Evolutionary conservation across 2,329 filamentous ascomycete genomes (phyloP).

Genomic region (Canariomyces notabilis): DNA sequence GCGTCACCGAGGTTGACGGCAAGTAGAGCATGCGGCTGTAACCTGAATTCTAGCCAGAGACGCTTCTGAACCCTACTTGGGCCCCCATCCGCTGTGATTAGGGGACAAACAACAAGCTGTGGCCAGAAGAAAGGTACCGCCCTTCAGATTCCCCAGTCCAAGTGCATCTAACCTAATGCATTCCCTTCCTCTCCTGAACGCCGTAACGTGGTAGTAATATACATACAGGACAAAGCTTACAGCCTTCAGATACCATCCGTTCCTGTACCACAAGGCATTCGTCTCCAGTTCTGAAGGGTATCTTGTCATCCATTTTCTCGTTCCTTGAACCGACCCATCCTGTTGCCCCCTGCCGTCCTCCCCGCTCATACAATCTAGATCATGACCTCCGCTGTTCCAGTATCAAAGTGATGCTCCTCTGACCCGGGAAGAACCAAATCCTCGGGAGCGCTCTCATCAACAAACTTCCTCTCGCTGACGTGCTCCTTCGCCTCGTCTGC

Average conservation of each 20-base stretch:
- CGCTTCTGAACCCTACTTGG: too few species aligned
- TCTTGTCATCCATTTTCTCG: background rate
- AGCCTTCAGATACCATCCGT: background rate
- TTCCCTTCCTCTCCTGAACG: background rate
- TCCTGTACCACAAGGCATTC: background rate
- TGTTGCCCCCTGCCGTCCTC: background rate
- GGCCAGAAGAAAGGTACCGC: background rate
- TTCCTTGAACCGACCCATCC: background rate
- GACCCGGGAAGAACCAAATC: constrained; percentile 66
- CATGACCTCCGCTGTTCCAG: constrained; percentile 19
- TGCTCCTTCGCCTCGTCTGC: constrained; percentile 59
- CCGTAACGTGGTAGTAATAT: background rate
- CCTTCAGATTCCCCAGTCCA: background rate
- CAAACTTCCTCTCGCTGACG: constrained; percentile 84
- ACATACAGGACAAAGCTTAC: background rate
- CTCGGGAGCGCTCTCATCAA: constrained; percentile 62
- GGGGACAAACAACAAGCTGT: background rate
- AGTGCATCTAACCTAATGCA: background rate
- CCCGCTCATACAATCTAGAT: constrained; percentile 17
- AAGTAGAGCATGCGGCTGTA: constrained; percentile 5
- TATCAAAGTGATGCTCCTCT: constrained; percentile 31
- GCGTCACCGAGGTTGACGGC: background rate
- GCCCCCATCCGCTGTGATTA: constrained; percentile 2
- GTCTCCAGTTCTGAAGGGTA: background rate
- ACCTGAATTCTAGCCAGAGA: constrained; percentile 9